These are phyloP conservation scores for Pseudocohnilembus persalinus DNA, from an alignment of 169 alveolate genomes.

Conservation along the genomic window DNA sequence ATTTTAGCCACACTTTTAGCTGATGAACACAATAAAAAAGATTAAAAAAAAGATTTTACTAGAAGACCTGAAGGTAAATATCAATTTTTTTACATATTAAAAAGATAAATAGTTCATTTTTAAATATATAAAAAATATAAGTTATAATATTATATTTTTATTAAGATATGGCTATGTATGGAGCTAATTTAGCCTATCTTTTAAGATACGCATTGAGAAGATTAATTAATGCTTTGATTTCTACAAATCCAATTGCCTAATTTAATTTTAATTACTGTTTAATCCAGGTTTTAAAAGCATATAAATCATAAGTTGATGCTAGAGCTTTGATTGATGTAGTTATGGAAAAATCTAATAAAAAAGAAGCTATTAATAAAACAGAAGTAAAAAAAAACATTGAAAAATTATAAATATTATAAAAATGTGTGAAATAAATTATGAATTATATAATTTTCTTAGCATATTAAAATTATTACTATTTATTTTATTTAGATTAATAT, in stretches of 20 bases:
- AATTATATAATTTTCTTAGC: too few relatives aligned
- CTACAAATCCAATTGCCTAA: not conserved
- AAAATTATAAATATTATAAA: too few relatives aligned
- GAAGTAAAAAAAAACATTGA: not conserved
- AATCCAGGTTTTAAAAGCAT: not conserved
- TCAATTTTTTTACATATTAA: too few relatives aligned
- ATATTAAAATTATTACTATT: too few relatives aligned
- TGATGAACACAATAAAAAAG: not conserved
- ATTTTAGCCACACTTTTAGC: not conserved
- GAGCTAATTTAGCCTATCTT: not conserved
- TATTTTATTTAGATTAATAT: not conserved
- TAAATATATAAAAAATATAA: too few relatives aligned
- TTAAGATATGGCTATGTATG: too few relatives aligned
- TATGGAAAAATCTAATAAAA: not conserved
- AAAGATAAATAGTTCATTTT: too few relatives aligned
- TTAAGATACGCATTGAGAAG: not conserved
- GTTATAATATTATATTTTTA: too few relatives aligned
- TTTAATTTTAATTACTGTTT: not conserved
- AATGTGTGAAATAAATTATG: too few relatives aligned
- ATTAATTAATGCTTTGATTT: not conserved
- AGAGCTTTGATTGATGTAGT: not conserved
- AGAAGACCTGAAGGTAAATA: too few relatives aligned
- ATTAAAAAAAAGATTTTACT: too few relatives aligned
- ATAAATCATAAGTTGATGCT: not conserved
- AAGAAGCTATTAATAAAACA: not conserved